Conservation (phyloP, 23 red algal genomes). For the Gracilaria vermiculophylla region DNA sequence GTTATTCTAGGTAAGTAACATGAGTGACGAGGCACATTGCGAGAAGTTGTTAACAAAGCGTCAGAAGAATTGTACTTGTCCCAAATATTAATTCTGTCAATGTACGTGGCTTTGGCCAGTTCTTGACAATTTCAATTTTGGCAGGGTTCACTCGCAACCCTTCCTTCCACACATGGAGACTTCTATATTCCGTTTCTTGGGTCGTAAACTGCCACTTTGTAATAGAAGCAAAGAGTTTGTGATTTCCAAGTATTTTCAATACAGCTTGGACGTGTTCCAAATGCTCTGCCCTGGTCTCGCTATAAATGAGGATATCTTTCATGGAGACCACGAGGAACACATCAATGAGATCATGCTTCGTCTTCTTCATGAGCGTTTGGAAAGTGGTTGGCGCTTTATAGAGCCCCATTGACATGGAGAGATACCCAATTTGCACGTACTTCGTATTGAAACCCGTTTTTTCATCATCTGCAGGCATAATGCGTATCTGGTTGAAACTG, state of each 20-base stretch:
- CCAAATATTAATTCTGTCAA: neutral
- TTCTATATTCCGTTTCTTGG: neutral
- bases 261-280: neutral
- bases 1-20: no score
- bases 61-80: no score
- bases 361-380: neutral
- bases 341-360: neutral
- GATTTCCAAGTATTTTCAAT: neutral
- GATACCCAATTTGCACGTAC: conserved; percentile 29
- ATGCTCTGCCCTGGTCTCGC: neutral
- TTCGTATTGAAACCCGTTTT: conserved; percentile 26
- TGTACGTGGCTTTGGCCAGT: neutral
- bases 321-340: neutral
- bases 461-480: neutral
- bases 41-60: no score
- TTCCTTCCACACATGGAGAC: neutral
- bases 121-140: conserved; percentile 17
- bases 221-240: neutral
- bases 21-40: no score
- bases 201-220: conserved; percentile 20
- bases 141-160: neutral
- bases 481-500: neutral
- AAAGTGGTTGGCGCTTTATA: conserved; percentile 10
- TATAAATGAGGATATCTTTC: conserved; percentile 23
- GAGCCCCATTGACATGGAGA: conserved; percentile 6